A percentile compares a stretch with the other conserved stretches of the same genome.
These are phyloP conservation scores for Arthrobotrys entomopaga DNA, from an alignment of 2,329 filamentous ascomycete species.

Conservation along the genomic window DNA sequence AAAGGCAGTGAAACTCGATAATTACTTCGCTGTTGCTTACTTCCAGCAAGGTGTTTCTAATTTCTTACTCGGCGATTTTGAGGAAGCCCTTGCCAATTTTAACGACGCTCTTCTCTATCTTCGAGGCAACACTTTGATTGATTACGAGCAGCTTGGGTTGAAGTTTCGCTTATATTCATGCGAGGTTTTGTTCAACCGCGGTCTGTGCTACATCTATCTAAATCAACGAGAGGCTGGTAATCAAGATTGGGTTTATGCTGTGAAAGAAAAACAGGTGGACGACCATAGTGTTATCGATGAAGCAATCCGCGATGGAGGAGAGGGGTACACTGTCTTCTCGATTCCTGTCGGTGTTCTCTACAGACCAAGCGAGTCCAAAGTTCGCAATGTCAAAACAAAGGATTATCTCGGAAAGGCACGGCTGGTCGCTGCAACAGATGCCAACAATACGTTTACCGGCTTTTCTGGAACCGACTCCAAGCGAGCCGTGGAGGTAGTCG, in stretches of 20 bases:
- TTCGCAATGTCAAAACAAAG: constrained; percentile 97
- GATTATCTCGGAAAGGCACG: constrained; percentile 97
- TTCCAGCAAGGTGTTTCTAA: constrained; percentile 99
- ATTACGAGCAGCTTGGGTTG: constrained; percentile 94
- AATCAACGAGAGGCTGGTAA: constrained; percentile 90
- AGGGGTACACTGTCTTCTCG: constrained; percentile 98
- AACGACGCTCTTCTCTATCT: constrained; percentile 96
- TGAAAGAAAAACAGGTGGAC: constrained; percentile 93
- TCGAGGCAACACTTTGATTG: constrained; percentile 94
- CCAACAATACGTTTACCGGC: constrained; percentile 81
- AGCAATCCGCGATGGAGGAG: constrained; percentile 89
- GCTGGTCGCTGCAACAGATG: constrained; percentile 86
- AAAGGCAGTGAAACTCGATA: constrained; percentile 86
- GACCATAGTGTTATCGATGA: constrained; percentile 99
- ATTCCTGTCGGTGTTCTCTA: constrained; percentile 97
- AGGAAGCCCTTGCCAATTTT: constrained; percentile 97
- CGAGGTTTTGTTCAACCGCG: constrained; percentile 96
- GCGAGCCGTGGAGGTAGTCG: constrained; percentile 66
- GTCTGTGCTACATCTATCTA: constrained; percentile 95
- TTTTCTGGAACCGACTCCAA: constrained; percentile 83
- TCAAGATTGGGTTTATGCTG: constrained; percentile 88
- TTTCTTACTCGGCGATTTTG: constrained; percentile 94
- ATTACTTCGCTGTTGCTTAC: constrained; percentile 96
- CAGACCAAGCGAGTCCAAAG: constrained; percentile 94
- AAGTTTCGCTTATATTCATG: constrained; percentile 98